A percentile compares a stretch with the other conserved stretches of the same genome.
Evolutionary conservation across 805 yeast genomes (phyloP).

Genomic region (Cyberlindnera americana): DNA sequence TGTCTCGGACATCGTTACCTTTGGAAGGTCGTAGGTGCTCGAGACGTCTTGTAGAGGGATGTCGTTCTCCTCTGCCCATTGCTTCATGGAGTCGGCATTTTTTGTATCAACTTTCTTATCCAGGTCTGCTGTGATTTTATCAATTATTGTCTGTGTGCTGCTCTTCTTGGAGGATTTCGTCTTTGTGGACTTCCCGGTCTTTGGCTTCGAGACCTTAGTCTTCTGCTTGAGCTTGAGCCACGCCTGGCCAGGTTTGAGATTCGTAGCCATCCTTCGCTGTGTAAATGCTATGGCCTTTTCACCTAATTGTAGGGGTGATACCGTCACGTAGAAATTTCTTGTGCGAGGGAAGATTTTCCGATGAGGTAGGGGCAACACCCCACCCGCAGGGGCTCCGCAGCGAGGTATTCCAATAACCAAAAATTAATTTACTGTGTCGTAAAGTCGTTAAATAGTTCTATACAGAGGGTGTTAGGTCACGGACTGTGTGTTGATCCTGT

Average conservation of each 20-base stretch:
- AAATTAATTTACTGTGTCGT: too few relatives aligned
- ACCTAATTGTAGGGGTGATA: too few relatives aligned
- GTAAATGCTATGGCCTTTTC: too few relatives aligned
- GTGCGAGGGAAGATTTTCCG: conserved; percentile 6
- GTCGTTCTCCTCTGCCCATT: conserved; percentile 30
- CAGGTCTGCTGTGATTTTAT: conserved; percentile 14
- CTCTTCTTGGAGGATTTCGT: conserved; percentile 1
- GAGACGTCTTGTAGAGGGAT: conserved; percentile 24
- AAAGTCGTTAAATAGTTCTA: not conserved
- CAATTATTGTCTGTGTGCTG: conserved; percentile 17
- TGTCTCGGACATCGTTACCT: conserved; percentile 5
- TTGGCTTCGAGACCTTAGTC: conserved; percentile 7
- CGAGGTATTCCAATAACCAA: too few relatives aligned
- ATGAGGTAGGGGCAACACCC: conserved; percentile 13
- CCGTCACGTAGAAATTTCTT: not conserved
- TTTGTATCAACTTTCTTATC: conserved; percentile 13
- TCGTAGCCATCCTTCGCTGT: conserved; percentile 8
- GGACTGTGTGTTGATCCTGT: conserved; percentile 37
- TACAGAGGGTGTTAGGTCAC: conserved; percentile 4
- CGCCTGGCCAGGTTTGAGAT: conserved; percentile 16
- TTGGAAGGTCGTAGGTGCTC: conserved; percentile 21
- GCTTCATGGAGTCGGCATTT: conserved; percentile 6
- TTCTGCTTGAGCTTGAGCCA: conserved; percentile 23
- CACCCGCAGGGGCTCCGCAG: not conserved
- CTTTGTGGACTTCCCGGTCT: conserved; percentile 2